A percentile compares a stretch with the other conserved stretches of the same genome.
These are phyloP conservation scores for Blastobotrys apis DNA, from an alignment of 1,139 yeast genomes.

Conservation along the genomic window DNA sequence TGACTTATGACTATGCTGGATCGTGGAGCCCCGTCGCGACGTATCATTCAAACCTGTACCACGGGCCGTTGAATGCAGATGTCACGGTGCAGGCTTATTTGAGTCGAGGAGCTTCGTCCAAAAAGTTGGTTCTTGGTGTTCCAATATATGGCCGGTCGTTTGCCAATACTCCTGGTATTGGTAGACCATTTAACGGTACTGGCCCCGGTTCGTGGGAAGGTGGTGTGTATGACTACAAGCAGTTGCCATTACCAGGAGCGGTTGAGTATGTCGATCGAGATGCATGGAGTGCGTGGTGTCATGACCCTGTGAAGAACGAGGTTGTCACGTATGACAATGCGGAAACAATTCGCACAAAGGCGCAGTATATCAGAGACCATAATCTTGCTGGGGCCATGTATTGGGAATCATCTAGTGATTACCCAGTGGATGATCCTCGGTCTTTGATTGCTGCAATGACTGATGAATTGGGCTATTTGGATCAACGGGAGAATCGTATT, in stretches of 20 bases:
- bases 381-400: conserved; percentile 81
- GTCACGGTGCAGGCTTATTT: conserved; percentile 47
- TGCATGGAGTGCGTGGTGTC: conserved; percentile 57
- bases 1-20: conserved; percentile 88
- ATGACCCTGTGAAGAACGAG: conserved; percentile 38
- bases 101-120: conserved; percentile 41
- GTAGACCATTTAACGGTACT: conserved; percentile 45
- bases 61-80: conserved; percentile 47
- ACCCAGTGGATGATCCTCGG: conserved; percentile 23
- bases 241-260: conserved; percentile 44
- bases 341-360: conserved; percentile 53
- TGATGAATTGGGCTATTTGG: conserved; percentile 18
- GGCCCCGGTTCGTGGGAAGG: conserved; percentile 44
- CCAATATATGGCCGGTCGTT: conserved; percentile 83
- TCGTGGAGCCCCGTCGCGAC: conserved; percentile 62
- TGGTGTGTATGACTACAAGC: conserved; percentile 52
- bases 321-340: conserved; percentile 67
- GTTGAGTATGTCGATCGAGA: conserved; percentile 49
- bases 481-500: conserved; percentile 17
- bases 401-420: conserved; percentile 91
- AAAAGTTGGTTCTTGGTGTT: conserved; percentile 75
- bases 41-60: conserved; percentile 69
- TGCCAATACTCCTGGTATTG: conserved; percentile 42
- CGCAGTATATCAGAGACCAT: conserved; percentile 47
- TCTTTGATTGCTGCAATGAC: conserved; percentile 31